Evolutionary conservation across 306 rosid species (phyloP).

Genomic region (Biancaea sappan): DNA sequence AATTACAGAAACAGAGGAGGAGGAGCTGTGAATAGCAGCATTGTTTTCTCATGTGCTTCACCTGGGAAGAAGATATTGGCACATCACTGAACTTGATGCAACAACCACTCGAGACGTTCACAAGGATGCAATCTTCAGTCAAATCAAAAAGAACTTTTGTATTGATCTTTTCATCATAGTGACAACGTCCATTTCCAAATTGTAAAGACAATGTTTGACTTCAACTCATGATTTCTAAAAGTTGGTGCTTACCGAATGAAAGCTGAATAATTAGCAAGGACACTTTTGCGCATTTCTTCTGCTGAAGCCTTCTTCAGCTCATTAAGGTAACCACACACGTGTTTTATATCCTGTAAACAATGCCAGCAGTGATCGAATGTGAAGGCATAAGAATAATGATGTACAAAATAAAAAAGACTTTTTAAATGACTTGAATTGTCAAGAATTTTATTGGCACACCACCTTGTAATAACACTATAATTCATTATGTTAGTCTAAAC

Average conservation of each 20-base stretch:
- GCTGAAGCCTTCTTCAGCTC: slow-evolving; percentile 95
- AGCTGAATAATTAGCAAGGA: slow-evolving; percentile 84
- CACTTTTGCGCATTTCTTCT: slow-evolving; percentile 96
- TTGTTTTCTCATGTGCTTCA: slow-evolving; percentile 9
- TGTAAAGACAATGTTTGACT: background rate
- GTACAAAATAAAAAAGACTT: background rate
- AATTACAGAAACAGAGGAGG: background rate
- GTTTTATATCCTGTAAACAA: slow-evolving; percentile 69
- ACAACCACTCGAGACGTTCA: slow-evolving; percentile 6
- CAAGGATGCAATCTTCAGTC: background rate
- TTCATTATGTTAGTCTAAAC: background rate
- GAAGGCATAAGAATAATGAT: background rate
- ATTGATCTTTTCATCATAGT: background rate
- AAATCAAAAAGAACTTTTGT: background rate
- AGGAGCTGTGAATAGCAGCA: background rate
- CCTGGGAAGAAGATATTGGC: background rate
- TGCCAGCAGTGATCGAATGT: background rate
- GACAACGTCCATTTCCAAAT: background rate
- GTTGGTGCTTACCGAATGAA: slow-evolving; percentile 68
- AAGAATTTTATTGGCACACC: background rate
- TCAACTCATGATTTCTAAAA: background rate
- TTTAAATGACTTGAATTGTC: background rate
- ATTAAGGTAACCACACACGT: slow-evolving; percentile 60
- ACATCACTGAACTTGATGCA: background rate
- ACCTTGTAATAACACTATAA: no score